Evolutionary conservation across 176 grass and related monocot genomes (phyloP).

Genomic region (Luzula sylvatica): DNA sequence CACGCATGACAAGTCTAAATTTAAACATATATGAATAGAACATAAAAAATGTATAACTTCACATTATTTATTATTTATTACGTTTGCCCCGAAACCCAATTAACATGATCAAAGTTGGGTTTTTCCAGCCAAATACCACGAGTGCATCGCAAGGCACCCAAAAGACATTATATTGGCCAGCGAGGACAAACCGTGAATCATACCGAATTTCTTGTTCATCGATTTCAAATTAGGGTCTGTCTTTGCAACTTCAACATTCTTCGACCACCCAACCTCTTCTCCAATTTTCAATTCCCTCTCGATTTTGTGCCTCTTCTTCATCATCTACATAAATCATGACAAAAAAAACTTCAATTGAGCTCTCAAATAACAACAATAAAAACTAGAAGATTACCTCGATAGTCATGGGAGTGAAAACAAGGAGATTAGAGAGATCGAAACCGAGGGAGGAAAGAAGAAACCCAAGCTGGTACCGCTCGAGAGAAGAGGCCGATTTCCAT

Average conservation of each 20-base stretch:
- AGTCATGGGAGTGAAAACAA: constrained; percentile 95
- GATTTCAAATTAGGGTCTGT: constrained; percentile 50
- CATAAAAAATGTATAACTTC: no score
- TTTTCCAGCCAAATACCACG: constrained; percentile 84
- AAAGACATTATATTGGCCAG: constrained; percentile 90
- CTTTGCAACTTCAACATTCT: constrained; percentile 78
- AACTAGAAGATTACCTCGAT: constrained; percentile 44
- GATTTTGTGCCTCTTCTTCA: constrained; percentile 96
- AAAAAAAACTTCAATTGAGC: background rate
- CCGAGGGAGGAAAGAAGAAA: constrained; percentile 71
- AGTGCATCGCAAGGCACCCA: constrained; percentile 90
- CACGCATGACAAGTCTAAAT: no score
- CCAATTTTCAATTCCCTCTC: constrained; percentile 81
- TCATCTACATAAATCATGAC: constrained; percentile 53
- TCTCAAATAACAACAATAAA: background rate
- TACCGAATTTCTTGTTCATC: constrained; percentile 96
- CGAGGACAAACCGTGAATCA: constrained; percentile 90
- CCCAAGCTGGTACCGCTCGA: constrained; percentile 77
- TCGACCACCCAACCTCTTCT: constrained; percentile 84
- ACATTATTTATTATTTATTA: background rate
- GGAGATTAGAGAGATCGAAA: constrained; percentile 81
- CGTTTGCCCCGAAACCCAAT: background rate
- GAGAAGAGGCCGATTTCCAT: constrained; percentile 54
- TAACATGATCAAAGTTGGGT: constrained; percentile 47
- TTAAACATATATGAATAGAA: no score